A percentile compares a stretch with the other conserved stretches of the same genome.
Conservation (phyloP, 148 eudicot genomes). For the Rhododendron ovatum region DNA sequence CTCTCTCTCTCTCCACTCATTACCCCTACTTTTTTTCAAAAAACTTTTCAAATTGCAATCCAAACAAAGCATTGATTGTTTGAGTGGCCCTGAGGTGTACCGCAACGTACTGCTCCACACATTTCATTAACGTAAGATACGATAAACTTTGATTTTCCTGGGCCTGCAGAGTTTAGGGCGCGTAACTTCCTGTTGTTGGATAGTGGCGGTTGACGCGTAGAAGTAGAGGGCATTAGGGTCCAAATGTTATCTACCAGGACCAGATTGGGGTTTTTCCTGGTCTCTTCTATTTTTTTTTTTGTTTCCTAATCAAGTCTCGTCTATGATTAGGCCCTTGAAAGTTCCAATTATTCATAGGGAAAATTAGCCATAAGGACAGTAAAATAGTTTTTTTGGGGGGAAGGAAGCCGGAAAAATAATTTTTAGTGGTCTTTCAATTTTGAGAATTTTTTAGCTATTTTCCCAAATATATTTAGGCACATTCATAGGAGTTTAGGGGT, state of each 20-base stretch:
- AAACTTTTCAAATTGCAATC: too few relatives aligned
- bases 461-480: too few relatives aligned
- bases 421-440: too few relatives aligned
- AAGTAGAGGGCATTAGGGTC: not conserved
- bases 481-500: too few relatives aligned
- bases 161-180: not conserved
- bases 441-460: too few relatives aligned
- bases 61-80: too few relatives aligned
- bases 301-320: not conserved
- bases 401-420: too few relatives aligned
- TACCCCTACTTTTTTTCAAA: too few relatives aligned
- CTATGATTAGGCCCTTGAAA: not conserved
- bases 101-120: not conserved
- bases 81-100: not conserved
- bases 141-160: not conserved
- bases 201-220: not conserved
- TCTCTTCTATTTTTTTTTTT: not conserved
- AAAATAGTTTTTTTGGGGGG: too few relatives aligned
- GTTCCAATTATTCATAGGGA: not conserved
- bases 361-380: too few relatives aligned
- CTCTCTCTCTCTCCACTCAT: too few relatives aligned
- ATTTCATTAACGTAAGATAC: not conserved
- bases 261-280: not conserved
- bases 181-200: not conserved
- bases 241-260: not conserved